Conservation (phyloP, 2,329 filamentous ascomycete genomes). For the Sporothrix brasiliensis region DNA sequence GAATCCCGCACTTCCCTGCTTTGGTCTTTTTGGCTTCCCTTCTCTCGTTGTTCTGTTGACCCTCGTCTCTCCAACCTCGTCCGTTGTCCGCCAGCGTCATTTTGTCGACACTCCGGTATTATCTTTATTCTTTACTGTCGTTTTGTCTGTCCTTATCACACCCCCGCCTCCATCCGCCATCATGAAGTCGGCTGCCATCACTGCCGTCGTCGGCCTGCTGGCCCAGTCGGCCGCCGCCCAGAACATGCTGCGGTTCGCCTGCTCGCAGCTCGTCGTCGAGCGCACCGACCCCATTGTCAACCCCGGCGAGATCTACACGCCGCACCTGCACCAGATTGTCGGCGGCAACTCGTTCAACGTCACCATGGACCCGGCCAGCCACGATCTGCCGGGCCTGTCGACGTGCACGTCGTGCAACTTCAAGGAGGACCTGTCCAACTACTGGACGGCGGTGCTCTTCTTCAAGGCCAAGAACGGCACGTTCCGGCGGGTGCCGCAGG, state of each 20-base stretch:
- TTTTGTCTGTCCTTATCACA: not conserved
- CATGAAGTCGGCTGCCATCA: slow-evolving; percentile 31
- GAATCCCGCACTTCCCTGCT: not conserved
- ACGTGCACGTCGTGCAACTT: slow-evolving; percentile 52
- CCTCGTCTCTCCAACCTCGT: slow-evolving; percentile 18
- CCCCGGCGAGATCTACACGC: slow-evolving; percentile 50
- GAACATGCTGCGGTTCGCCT: slow-evolving; percentile 53
- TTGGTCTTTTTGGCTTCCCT: not conserved
- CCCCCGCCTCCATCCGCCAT: not conserved
- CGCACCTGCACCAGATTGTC: slow-evolving; percentile 53
- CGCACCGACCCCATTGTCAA: slow-evolving; percentile 52
- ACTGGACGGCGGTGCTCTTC: slow-evolving; percentile 54
- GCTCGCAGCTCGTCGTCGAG: slow-evolving; percentile 53
- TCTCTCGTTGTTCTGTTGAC: not conserved
- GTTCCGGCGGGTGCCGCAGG: slow-evolving; percentile 50
- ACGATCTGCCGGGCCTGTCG: slow-evolving; percentile 45
- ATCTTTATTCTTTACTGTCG: not conserved
- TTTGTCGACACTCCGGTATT: slow-evolving; percentile 1
- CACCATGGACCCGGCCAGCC: slow-evolving; percentile 46
- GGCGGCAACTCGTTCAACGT: slow-evolving; percentile 52
- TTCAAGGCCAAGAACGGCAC: slow-evolving; percentile 50
- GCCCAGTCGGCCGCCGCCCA: slow-evolving; percentile 41
- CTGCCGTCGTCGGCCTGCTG: slow-evolving; percentile 38
- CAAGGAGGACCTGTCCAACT: slow-evolving; percentile 51
- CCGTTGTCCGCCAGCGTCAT: slow-evolving; percentile 2